Conservation (phyloP, 2,329 filamentous ascomycete species). For the Exophiala lecanii-corni region DNA sequence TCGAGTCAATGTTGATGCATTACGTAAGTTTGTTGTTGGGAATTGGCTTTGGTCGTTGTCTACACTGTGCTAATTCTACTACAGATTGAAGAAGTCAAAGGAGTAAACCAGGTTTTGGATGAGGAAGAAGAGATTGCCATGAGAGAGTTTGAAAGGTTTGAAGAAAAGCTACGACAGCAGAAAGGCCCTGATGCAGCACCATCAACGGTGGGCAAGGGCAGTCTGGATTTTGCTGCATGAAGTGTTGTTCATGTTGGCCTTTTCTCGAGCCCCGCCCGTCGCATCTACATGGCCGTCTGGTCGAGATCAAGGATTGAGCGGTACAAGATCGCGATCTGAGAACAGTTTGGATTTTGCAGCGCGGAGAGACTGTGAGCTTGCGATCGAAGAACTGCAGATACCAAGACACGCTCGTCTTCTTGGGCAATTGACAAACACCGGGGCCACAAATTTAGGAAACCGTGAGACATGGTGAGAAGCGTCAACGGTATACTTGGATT, state of each 20-base stretch:
- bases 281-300: too few species aligned
- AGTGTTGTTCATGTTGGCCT: background rate
- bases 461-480: too few species aligned
- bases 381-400: too few species aligned
- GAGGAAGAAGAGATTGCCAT: slow-evolving; percentile 85
- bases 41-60: too few species aligned
- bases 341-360: too few species aligned
- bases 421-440: too few species aligned
- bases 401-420: too few species aligned
- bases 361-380: too few species aligned
- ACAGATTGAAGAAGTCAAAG: slow-evolving; percentile 91
- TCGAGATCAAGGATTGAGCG: background rate
- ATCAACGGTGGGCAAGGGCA: slow-evolving; percentile 47
- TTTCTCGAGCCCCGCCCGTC: too few species aligned
- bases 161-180: slow-evolving; percentile 69
- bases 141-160: slow-evolving; percentile 88
- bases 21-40: slow-evolving; percentile 63
- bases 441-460: too few species aligned
- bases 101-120: slow-evolving; percentile 84
- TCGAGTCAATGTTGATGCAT: slow-evolving; percentile 97
- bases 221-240: slow-evolving; percentile 47
- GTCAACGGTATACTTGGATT: too few species aligned
- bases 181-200: slow-evolving; percentile 49
- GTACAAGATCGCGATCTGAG: too few species aligned
- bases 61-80: background rate